Evolutionary conservation across 139 green algal genomes (phyloP).

Genomic region (Chloropicon primus): DNA sequence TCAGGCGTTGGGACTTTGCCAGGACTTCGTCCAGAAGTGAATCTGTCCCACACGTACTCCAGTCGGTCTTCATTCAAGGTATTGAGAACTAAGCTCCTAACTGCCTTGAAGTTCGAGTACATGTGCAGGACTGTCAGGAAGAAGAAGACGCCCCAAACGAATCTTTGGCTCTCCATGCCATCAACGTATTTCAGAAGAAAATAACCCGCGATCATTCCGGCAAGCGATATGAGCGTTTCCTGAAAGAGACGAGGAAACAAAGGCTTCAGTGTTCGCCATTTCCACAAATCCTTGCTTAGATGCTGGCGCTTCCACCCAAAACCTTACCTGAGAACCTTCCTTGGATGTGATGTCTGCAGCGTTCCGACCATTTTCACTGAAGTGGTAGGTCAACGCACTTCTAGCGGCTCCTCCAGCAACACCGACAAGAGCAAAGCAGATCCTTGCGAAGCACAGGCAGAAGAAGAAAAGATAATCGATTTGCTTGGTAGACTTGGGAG

Average conservation of each 20-base stretch:
- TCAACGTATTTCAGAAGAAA: neutral
- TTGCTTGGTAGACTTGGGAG: no score
- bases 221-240: constrained; percentile 54
- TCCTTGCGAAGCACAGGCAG: neutral
- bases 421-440: constrained; percentile 20
- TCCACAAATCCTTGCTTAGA: no score
- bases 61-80: constrained; percentile 52
- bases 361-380: constrained; percentile 45
- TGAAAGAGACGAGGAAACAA: constrained; percentile 7
- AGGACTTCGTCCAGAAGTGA: neutral
- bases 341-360: constrained; percentile 71
- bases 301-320: no score
- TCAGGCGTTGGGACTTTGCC: neutral
- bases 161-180: neutral
- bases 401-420: constrained; percentile 59
- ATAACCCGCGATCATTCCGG: constrained; percentile 60
- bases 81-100: constrained; percentile 53
- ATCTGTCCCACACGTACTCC: constrained; percentile 33
- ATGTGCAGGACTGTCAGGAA: constrained; percentile 50
- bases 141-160: constrained; percentile 16
- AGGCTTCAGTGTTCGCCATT: no score
- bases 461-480: no score
- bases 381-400: constrained; percentile 74
- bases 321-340: constrained; percentile 53
- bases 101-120: constrained; percentile 57